Percentiles rank a stretch among this genome's conserved stretches.
Evolutionary conservation across 768 basidiomycete species (phyloP).

Genomic region (Psilocybe sp.): DNA sequence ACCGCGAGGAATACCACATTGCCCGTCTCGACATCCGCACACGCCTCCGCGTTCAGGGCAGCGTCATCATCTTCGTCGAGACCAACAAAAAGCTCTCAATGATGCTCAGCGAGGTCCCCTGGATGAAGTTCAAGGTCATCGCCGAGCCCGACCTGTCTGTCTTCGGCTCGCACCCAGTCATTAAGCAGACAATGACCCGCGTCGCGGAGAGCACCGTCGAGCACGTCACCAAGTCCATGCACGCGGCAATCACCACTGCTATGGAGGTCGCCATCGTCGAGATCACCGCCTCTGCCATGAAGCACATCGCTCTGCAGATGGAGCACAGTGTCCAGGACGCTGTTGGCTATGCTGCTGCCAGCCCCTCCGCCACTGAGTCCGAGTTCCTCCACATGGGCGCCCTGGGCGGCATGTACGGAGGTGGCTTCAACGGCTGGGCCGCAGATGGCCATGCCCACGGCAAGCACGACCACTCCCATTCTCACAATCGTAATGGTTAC

Average conservation of each 20-base stretch:
- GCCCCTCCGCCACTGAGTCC: constrained; percentile 15
- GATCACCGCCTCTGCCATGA: constrained; percentile 17
- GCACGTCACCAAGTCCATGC: constrained; percentile 16
- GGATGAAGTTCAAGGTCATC: constrained; percentile 26
- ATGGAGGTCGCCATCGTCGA: constrained; percentile 15
- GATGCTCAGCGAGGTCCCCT: constrained; percentile 23
- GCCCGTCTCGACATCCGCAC: constrained; percentile 14
- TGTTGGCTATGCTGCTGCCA: constrained; percentile 11
- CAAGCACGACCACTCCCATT: background rate
- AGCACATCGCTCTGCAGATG: constrained; percentile 14
- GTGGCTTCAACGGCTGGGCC: constrained; percentile 5
- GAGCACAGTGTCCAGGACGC: constrained; percentile 9
- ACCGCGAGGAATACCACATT: constrained; percentile 9
- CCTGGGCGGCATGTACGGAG: constrained; percentile 1
- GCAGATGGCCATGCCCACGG: background rate
- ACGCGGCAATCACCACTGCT: constrained; percentile 14
- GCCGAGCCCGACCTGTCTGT: constrained; percentile 21
- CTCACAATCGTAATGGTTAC: background rate
- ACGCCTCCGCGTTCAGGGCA: constrained; percentile 14
- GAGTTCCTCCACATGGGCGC: constrained; percentile 13
- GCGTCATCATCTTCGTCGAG: constrained; percentile 15
- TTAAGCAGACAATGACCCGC: constrained; percentile 16
- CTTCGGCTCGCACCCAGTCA: constrained; percentile 17
- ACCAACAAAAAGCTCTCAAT: constrained; percentile 17
- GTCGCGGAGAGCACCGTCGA: constrained; percentile 19